phyloP scores from a whole-genome alignment of 2,329 filamentous ascomycete species.

The Capronia epimyces region DNA sequence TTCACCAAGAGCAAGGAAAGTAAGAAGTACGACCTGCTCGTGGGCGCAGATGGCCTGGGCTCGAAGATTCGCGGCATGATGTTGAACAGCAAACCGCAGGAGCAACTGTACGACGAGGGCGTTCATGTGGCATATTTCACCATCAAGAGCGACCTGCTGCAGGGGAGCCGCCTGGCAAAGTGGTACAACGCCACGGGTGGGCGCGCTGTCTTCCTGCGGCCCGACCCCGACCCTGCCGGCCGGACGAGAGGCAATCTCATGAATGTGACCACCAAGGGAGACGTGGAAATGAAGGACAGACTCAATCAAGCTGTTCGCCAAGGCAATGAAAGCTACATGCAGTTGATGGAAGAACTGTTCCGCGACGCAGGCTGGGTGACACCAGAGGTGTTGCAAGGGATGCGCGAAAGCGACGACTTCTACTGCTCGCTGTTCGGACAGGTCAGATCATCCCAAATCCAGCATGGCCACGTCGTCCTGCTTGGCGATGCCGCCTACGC shows the following conservation, averaged over 20 bases:
- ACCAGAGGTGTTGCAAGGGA: neutral
- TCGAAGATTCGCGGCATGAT: neutral
- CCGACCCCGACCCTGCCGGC: neutral
- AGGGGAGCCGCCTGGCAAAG: neutral
- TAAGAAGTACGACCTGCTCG: neutral
- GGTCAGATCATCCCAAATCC: neutral
- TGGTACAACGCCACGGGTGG: neutral
- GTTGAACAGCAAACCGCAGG: neutral
- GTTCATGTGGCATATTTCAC: neutral
- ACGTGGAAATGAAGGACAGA: neutral
- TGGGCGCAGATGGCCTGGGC: neutral
- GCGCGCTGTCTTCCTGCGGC: neutral
- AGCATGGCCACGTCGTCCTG: neutral
- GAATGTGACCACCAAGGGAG: neutral
- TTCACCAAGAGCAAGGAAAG: neutral
- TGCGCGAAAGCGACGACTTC: slow-evolving; percentile 1
- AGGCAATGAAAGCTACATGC: neutral
- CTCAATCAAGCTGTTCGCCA: neutral
- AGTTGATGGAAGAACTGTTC: neutral
- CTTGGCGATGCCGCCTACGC: neutral
- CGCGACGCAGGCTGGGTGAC: neutral
- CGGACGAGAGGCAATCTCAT: neutral
- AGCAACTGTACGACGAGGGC: neutral
- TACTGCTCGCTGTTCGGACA: neutral
- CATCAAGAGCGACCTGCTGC: neutral